Percentiles rank a stretch among this genome's conserved stretches.
Conservation (phyloP, 2,329 filamentous ascomycete genomes). For the Dothideomycetidae sp. region DNA sequence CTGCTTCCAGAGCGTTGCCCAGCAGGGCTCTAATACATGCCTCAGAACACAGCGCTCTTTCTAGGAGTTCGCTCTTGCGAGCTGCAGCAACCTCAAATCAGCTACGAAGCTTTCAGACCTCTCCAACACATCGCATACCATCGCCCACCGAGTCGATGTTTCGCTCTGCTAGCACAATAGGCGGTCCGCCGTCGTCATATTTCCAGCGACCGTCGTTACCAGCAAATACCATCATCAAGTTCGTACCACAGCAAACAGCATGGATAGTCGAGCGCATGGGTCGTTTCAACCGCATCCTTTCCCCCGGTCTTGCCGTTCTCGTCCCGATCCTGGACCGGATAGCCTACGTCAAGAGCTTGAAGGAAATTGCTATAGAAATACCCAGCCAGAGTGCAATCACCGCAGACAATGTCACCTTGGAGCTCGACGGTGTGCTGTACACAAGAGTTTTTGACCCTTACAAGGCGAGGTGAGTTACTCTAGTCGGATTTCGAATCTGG, state of each 20-base stretch:
- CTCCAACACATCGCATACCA: slow-evolving; percentile 16
- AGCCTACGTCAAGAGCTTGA: slow-evolving; percentile 93
- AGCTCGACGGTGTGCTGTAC: slow-evolving; percentile 89
- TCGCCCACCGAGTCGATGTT: slow-evolving; percentile 22
- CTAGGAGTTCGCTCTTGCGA: slow-evolving; percentile 19
- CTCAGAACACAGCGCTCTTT: not conserved
- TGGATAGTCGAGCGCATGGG: slow-evolving; percentile 99
- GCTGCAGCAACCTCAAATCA: slow-evolving; percentile 21
- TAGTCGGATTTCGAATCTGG: too few relatives aligned
- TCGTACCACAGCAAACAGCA: slow-evolving; percentile 98
- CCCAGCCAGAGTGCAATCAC: slow-evolving; percentile 96
- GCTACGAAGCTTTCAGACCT: slow-evolving; percentile 16
- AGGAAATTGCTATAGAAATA: slow-evolving; percentile 92
- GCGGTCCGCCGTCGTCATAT: slow-evolving; percentile 22
- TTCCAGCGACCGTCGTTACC: slow-evolving; percentile 48
- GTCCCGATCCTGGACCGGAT: slow-evolving; percentile 89
- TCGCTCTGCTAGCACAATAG: slow-evolving; percentile 16
- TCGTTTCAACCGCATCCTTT: slow-evolving; percentile 83
- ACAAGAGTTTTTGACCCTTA: slow-evolving; percentile 96
- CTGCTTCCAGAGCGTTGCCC: slow-evolving; percentile 3
- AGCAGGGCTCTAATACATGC: not conserved
- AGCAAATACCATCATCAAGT: slow-evolving; percentile 86
- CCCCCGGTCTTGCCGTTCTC: slow-evolving; percentile 80
- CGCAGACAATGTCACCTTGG: slow-evolving; percentile 92
- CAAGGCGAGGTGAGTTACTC: slow-evolving; percentile 75